Base-by-base conservation (phyloP, 2,329 filamentous ascomycete genomes). In the Verticillium albo-atrum region DNA sequence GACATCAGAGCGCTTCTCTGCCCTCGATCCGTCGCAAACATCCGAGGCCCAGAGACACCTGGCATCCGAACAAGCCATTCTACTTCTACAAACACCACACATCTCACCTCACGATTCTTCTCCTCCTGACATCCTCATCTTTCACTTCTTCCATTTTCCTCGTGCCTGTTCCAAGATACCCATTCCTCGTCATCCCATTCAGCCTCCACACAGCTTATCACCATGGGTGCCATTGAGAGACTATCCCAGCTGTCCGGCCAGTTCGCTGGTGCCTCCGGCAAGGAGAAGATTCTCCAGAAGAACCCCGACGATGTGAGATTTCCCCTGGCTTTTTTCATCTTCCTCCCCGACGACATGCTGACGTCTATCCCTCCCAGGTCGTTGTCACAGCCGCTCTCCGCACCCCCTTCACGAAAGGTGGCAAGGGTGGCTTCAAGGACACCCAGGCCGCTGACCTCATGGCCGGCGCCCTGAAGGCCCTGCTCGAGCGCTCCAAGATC, bases 341-440 rank as follows among this genome's bases (percentile, higher is more conserved):
- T 4, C 28, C 32, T 32, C 17, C 34, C 37, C 26, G 62, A 74
- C 68, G 56, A 57, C 20, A 25, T 23, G 14, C 42, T 50, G 20
- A 23, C 62, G 35, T 60, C 42, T n/a, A n/a, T 17, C 26, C 25
- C 20, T 23, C 6, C n/a, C 56, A 88, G 85, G 86, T 98, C 66
- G 95, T 99, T 70, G 87, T 99, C 63, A 98, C 95, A 63, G 91
- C 90, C 66, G 91, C 90, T 67, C 90, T 97, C 70, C 92, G 95
- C 69, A 96, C 92, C 17, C 86, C 95, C 69, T 88, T 98, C 76
- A 97, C 92, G 66, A 96, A 92, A 77, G 94, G 92, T 67, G 92
- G 93, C 70, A 93, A 92, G 78, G 95, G 95, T 67, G 89, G 87
- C 55, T 95, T 99, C 83, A 98, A 98, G 81, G 95, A 98, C 77